Evolutionary conservation across 169 alveolate genomes (phyloP).

Genomic region (Plasmodium vinckei): DNA sequence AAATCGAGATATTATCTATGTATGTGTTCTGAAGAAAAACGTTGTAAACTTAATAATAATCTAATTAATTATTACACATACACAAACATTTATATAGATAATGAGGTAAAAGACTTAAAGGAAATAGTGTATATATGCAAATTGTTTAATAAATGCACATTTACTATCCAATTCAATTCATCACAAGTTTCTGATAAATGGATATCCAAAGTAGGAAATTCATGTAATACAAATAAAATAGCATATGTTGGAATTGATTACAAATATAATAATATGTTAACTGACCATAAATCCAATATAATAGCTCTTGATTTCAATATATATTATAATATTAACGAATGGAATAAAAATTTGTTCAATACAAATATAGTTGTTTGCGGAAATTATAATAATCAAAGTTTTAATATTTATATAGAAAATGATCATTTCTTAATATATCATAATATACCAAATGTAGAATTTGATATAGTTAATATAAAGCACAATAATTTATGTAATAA

Average conservation of each 20-base stretch:
- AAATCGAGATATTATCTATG: slow-evolving; percentile 48
- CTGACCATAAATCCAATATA: slow-evolving; percentile 20
- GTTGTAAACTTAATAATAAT: slow-evolving; percentile 11
- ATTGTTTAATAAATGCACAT: slow-evolving; percentile 32
- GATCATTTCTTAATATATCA: slow-evolving; percentile 43
- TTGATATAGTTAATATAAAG: slow-evolving; percentile 28
- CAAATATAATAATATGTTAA: slow-evolving; percentile 19
- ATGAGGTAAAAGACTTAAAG: slow-evolving; percentile 11
- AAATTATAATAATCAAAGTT: slow-evolving; percentile 44
- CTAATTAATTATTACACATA: slow-evolving; percentile 19
- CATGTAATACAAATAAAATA: slow-evolving; percentile 38
- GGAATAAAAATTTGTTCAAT: slow-evolving; percentile 37
- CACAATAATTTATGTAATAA: slow-evolving; percentile 1
- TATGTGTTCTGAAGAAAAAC: slow-evolving; percentile 60
- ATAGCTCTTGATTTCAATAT: slow-evolving; percentile 26
- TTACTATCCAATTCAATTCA: slow-evolving; percentile 23
- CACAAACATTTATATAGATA: slow-evolving; percentile 32
- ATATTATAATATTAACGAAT: slow-evolving; percentile 11
- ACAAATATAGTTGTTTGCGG: slow-evolving; percentile 56
- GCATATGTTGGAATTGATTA: slow-evolving; percentile 19
- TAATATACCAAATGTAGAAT: slow-evolving; percentile 20
- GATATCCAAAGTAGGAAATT: slow-evolving; percentile 52
- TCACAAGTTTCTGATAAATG: slow-evolving; percentile 24
- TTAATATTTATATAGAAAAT: slow-evolving; percentile 31
- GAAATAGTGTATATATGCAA: slow-evolving; percentile 31